These are phyloP conservation scores for Hericium coralloides DNA, from an alignment of 768 basidiomycete species.

Conservation along the genomic window DNA sequence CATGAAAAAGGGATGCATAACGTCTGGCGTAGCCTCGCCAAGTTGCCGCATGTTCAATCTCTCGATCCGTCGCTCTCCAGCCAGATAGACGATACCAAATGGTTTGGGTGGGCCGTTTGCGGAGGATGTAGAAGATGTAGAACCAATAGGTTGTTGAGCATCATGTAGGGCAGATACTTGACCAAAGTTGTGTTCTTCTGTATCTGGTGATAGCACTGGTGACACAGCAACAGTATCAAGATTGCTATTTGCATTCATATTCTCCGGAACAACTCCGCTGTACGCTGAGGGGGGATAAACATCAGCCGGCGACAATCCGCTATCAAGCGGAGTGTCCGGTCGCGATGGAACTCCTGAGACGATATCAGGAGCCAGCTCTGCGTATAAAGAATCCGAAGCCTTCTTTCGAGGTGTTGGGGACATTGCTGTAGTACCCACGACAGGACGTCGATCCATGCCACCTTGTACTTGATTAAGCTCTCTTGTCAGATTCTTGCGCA, in stretches of 20 bases:
- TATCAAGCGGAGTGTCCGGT: too few relatives aligned
- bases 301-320: too few relatives aligned
- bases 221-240: too few relatives aligned
- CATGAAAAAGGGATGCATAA: constrained; percentile 84
- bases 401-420: constrained; percentile 5
- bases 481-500: constrained; percentile 64
- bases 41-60: constrained; percentile 79
- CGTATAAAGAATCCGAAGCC: not conserved
- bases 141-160: not conserved
- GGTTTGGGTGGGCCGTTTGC: constrained; percentile 8
- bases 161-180: not conserved
- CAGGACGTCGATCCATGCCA: constrained; percentile 42
- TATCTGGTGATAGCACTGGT: too few relatives aligned
- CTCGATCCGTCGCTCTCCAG: constrained; percentile 58
- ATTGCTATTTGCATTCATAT: too few relatives aligned
- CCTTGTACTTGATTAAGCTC: constrained; percentile 72
- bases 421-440: not conserved
- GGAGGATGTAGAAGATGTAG: not conserved
- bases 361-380: too few relatives aligned
- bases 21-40: constrained; percentile 83
- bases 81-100: constrained; percentile 39
- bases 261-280: too few relatives aligned
- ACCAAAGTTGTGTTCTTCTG: not conserved
- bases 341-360: too few relatives aligned
- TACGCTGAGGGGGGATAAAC: too few relatives aligned